phyloP scores from a whole-genome alignment of 2,329 filamentous ascomycete species.

The Ophiostoma sp. region DNA sequence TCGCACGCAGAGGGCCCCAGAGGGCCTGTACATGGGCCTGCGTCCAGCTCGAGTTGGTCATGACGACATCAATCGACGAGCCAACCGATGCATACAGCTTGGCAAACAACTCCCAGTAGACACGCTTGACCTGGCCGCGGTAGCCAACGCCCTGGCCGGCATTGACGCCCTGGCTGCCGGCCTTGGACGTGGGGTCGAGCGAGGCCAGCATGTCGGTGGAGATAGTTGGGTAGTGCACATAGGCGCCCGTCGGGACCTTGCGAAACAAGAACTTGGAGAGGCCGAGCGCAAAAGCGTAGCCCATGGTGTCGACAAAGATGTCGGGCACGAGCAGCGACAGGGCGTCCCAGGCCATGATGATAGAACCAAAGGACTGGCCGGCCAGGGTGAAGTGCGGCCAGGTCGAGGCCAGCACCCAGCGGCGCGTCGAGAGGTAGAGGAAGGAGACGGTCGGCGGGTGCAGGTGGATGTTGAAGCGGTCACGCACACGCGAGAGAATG shows the following conservation, averaged over 20 bases:
- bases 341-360: conserved; percentile 85
- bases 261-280: conserved; percentile 78
- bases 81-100: conserved; percentile 76
- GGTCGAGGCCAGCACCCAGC: conserved; percentile 77
- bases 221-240: conserved; percentile 97
- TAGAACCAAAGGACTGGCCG: conserved; percentile 85
- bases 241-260: conserved; percentile 76
- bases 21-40: conserved; percentile 73
- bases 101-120: conserved; percentile 86
- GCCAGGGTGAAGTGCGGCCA: conserved; percentile 91
- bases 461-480: conserved; percentile 87
- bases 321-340: conserved; percentile 90
- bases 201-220: conserved; percentile 95
- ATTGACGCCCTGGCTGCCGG: conserved; percentile 67
- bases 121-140: conserved; percentile 65
- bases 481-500: conserved; percentile 73
- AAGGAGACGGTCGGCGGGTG: conserved; percentile 79
- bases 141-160: conserved; percentile 72
- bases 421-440: conserved; percentile 81
- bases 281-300: conserved; percentile 85
- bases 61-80: conserved; percentile 80
- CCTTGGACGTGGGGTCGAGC: conserved; percentile 57
- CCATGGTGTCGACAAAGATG: conserved; percentile 96
- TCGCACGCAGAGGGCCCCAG: conserved; percentile 59
- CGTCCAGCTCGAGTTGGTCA: conserved; percentile 98